phyloP scores from a whole-genome alignment of 169 alveolate species.

The Cyclospora cayetanensis region DNA sequence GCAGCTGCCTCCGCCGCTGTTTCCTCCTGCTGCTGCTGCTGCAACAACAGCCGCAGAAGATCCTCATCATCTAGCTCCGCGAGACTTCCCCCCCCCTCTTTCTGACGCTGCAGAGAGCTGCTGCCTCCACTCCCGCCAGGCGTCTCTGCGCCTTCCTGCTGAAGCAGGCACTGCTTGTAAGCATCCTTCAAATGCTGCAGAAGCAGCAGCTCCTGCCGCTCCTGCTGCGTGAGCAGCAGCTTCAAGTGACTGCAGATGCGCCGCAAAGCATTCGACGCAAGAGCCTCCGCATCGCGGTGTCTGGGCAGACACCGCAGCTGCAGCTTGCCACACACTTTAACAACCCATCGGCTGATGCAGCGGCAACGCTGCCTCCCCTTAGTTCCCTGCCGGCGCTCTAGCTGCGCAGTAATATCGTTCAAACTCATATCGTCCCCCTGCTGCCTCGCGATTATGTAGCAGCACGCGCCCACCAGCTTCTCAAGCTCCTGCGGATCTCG shows the following conservation, averaged over 20 bases:
- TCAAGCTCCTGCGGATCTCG: slow-evolving; percentile 64
- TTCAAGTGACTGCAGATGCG: slow-evolving; percentile 24
- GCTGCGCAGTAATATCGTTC: slow-evolving; percentile 27
- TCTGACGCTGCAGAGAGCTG: slow-evolving; percentile 24
- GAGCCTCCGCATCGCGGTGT: slow-evolving; percentile 6
- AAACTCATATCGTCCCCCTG: slow-evolving; percentile 38
- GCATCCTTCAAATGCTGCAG: slow-evolving; percentile 48
- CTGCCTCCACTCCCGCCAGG: not conserved
- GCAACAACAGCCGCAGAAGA: slow-evolving; percentile 18
- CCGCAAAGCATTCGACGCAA: slow-evolving; percentile 46
- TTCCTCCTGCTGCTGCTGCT: slow-evolving; percentile 50
- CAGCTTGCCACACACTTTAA: slow-evolving; percentile 49
- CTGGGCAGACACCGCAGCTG: slow-evolving; percentile 62
- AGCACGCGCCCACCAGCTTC: slow-evolving; percentile 64
- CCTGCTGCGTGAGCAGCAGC: slow-evolving; percentile 54
- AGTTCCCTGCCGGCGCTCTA: slow-evolving; percentile 43
- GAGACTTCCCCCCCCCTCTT: slow-evolving; percentile 5
- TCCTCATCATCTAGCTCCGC: slow-evolving; percentile 51
- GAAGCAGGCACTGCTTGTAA: slow-evolving; percentile 23
- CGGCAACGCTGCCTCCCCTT: slow-evolving; percentile 65
- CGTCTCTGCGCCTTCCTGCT: slow-evolving; percentile 15
- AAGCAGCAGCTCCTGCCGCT: slow-evolving; percentile 53
- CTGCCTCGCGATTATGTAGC: slow-evolving; percentile 67
- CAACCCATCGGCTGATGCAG: slow-evolving; percentile 60
- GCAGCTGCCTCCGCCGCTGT: slow-evolving; percentile 23